A percentile compares a stretch with the other conserved stretches of the same genome.
These are phyloP conservation scores for Leptosphaerulina australis DNA, from an alignment of 2,329 filamentous ascomycete genomes.

Conservation along the genomic window DNA sequence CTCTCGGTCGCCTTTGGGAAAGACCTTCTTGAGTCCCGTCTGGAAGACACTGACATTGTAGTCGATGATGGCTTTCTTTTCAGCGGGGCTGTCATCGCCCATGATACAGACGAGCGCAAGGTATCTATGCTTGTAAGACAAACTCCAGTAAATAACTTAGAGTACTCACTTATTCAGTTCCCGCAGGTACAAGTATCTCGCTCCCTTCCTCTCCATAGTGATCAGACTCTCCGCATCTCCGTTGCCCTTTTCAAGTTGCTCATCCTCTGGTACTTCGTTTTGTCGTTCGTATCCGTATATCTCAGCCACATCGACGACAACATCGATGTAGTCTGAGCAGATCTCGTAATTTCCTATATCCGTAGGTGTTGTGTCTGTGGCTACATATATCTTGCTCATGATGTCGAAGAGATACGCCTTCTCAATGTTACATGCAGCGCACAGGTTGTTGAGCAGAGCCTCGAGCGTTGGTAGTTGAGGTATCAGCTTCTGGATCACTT, in stretches of 20 bases:
- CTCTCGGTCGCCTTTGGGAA: conserved; percentile 56
- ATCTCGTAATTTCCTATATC: conserved; percentile 98
- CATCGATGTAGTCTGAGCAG: conserved; percentile 97
- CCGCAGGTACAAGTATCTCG: conserved; percentile 67
- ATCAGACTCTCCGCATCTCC: conserved; percentile 67
- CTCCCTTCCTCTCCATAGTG: conserved; percentile 63
- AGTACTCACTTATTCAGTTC: conserved; percentile 68
- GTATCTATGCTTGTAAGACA: conserved; percentile 59
- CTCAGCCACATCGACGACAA: conserved; percentile 95
- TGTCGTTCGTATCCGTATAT: conserved; percentile 79
- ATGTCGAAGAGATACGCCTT: conserved; percentile 99
- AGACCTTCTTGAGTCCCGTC: conserved; percentile 78
- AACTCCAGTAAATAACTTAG: not conserved
- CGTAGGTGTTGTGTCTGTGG: conserved; percentile 88
- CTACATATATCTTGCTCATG: conserved; percentile 97
- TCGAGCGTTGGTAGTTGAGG: conserved; percentile 92
- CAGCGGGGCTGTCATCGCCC: conserved; percentile 79
- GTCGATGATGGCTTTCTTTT: conserved; percentile 82
- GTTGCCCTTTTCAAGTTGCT: conserved; percentile 51
- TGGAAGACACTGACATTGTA: conserved; percentile 87
- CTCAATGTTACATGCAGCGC: conserved; percentile 91
- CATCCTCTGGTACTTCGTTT: conserved; percentile 24
- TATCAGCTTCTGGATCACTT: conserved; percentile 97
- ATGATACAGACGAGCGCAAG: conserved; percentile 84
- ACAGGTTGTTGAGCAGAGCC: conserved; percentile 90